Percentiles rank a stretch among this genome's conserved stretches.
Conservation (phyloP, 805 yeast genomes). For the Saccharomycopsis fermentans region DNA sequence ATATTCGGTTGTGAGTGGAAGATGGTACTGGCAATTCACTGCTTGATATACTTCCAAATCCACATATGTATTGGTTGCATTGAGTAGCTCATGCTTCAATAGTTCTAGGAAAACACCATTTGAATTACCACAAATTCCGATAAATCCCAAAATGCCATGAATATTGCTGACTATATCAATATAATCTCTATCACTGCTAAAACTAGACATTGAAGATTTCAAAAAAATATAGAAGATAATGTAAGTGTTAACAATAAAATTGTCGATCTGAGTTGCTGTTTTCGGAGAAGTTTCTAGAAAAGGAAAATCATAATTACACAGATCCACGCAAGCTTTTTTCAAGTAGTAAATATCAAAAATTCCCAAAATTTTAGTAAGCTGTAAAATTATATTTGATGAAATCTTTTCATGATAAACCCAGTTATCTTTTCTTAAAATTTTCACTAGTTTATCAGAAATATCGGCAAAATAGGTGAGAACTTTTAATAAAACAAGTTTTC, state of each 20-base stretch:
- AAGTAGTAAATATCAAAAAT: constrained; percentile 5
- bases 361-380: background rate
- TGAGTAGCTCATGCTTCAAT: constrained; percentile 43
- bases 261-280: constrained; percentile 1
- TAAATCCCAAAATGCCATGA: constrained; percentile 65
- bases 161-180: constrained; percentile 44
- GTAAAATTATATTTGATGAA: background rate
- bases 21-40: constrained; percentile 68
- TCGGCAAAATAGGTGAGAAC: constrained; percentile 7
- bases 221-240: constrained; percentile 2
- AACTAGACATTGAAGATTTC: background rate
- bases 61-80: constrained; percentile 28
- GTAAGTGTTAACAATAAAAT: constrained; percentile 7
- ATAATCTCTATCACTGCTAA: constrained; percentile 8
- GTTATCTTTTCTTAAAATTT: background rate
- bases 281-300: background rate
- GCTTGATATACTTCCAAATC: constrained; percentile 66
- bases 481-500: constrained; percentile 1
- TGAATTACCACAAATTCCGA: constrained; percentile 59
- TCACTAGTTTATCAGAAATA: background rate
- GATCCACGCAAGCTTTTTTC: background rate
- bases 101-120: constrained; percentile 52
- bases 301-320: background rate
- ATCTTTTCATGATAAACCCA: background rate
- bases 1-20: constrained; percentile 46